Evolutionary conservation across 805 yeast species (phyloP).

Genomic region (Vanderwaltozyma polyspora): DNA sequence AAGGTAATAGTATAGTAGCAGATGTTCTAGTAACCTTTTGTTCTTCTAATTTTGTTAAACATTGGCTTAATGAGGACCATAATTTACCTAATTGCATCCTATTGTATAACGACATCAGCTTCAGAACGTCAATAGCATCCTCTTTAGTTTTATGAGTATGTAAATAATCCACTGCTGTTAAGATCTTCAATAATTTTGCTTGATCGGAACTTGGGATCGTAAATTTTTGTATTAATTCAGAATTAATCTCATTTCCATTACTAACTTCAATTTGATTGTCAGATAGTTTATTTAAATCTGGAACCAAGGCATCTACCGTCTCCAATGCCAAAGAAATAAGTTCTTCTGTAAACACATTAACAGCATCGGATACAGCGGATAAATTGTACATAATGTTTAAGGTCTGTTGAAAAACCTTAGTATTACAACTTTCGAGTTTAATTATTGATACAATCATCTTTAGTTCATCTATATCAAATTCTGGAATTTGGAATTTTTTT

Average conservation of each 20-base stretch:
- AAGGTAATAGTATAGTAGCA: conserved; percentile 72
- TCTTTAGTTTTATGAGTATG: conserved; percentile 34
- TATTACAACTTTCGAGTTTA: conserved; percentile 73
- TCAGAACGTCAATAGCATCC: conserved; percentile 28
- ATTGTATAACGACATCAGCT: conserved; percentile 51
- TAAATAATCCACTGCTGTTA: conserved; percentile 80
- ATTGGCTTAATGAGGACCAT: conserved; percentile 78
- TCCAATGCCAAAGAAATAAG: conserved; percentile 52
- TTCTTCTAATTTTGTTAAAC: conserved; percentile 52
- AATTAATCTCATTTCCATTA: conserved; percentile 37
- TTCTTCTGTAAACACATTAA: conserved; percentile 53
- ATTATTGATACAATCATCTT: conserved; percentile 54
- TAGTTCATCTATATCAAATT: conserved; percentile 51
- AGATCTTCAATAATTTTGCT: conserved; percentile 71
- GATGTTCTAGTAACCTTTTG: conserved; percentile 46
- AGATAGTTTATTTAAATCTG: conserved; percentile 42
- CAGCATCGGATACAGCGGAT: conserved; percentile 49
- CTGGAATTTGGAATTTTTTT: conserved; percentile 39
- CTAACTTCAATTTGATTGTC: conserved; percentile 31
- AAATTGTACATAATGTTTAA: conserved; percentile 71
- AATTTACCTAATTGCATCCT: conserved; percentile 60
- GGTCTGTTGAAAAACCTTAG: conserved; percentile 74
- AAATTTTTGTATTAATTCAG: conserved; percentile 50
- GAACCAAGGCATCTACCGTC: conserved; percentile 43
- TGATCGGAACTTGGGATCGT: conserved; percentile 78